Evolutionary conservation across 768 basidiomycete genomes (phyloP), one percentile per base, ranked within the genome.

Genomic region (Daedalea quercina): DNA sequence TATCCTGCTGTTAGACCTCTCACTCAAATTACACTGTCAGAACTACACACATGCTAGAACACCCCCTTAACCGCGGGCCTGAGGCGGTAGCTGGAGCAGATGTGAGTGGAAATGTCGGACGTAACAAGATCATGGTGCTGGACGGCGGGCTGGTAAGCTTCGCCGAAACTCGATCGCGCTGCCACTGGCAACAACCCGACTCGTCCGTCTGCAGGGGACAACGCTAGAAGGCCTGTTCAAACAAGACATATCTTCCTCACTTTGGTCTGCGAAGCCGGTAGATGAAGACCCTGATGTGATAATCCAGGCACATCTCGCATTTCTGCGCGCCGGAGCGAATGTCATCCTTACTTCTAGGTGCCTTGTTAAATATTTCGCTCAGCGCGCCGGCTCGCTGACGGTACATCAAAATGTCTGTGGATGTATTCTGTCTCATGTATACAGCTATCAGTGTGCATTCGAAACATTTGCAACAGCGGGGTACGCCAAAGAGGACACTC

Each of bases 231-330:
- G 76, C 43, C 63, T 71, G 22, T 72, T 79, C 60, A 64, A 71
- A 35, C 52, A 74, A 31, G 69, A 76, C 55, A 76, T 81, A 43
- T 71, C 80, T 1, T 76, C 77, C 1, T 75, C 82, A 1, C 67
- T 92, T 22, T 91, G 89, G 90, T 90, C 88, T 13, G 80, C 83
- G 0, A 76, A 80, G 49, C 75, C 83, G 9, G 67, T 85, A 11
- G 65, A 72, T 13, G 72, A 80, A 26, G 70, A 82, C 35, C 78
- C 81, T 0, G 73, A 76, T 13, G 67, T 71, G 0, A 73, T 91
- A 26, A 55, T 81, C n/a, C 65, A 73, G 7, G 78, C 80, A 0
- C 90, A 91, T 63, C 57, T 78, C 31, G 70, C 73, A 0, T 92
- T 85, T 64, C 64, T 88, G 19, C 68, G 74, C 9, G 82, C 85